Conservation (phyloP, 108 stramenopile genomes). For the Pseudonitzschia pungens region DNA sequence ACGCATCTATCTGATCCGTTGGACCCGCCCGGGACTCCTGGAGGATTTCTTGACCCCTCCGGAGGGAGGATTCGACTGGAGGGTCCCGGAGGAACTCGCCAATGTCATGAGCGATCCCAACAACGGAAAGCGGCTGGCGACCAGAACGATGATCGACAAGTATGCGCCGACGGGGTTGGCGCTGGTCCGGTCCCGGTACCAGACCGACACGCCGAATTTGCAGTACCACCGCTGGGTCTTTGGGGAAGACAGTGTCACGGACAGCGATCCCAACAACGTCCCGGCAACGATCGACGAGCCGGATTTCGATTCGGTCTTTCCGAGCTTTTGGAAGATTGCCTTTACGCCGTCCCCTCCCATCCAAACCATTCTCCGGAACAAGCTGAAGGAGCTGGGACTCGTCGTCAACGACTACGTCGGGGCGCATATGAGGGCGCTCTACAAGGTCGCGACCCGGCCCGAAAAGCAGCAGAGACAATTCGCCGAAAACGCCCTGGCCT, state of each 20-base stretch:
- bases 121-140: neutral
- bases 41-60: constrained; percentile 50
- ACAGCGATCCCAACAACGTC: neutral
- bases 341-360: constrained; percentile 54
- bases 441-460: constrained; percentile 19
- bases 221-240: constrained; percentile 14
- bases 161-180: neutral
- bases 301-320: constrained; percentile 32
- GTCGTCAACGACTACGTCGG: constrained; percentile 39
- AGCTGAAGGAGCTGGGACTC: constrained; percentile 30
- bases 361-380: constrained; percentile 15
- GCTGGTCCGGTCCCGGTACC: constrained; percentile 21
- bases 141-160: neutral
- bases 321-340: constrained; percentile 31
- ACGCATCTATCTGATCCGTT: constrained; percentile 39
- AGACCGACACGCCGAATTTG: constrained; percentile 12
- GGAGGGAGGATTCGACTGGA: constrained; percentile 50
- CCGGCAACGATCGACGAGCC: neutral
- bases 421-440: constrained; percentile 50
- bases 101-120: neutral
- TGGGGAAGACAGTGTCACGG: neutral
- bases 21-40: constrained; percentile 39
- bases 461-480: neutral
- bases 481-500: constrained; percentile 37
- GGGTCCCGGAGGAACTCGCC: constrained; percentile 26